A percentile compares a stretch with the other conserved stretches of the same genome.
Conservation (phyloP, 768 basidiomycete species). For the Mycena venus region DNA sequence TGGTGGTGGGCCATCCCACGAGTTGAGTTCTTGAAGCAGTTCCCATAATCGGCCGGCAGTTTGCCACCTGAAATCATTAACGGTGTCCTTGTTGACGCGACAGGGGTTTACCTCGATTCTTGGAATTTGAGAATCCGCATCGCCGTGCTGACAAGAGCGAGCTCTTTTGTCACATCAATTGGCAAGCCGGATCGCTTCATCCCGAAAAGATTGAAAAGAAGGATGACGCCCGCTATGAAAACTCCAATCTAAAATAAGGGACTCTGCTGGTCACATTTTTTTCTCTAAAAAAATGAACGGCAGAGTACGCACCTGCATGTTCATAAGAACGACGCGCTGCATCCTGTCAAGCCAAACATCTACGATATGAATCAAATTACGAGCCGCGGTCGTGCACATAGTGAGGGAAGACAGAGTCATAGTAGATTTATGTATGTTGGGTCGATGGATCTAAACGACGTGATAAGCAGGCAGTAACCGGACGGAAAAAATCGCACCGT, state of each 20-base stretch:
- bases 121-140: slow-evolving; percentile 43
- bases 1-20: slow-evolving; percentile 33
- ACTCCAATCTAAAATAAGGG: not conserved
- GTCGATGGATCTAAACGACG: slow-evolving; percentile 59
- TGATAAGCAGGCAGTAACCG: slow-evolving; percentile 46
- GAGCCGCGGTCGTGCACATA: slow-evolving; percentile 66
- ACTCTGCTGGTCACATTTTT: too few relatives aligned
- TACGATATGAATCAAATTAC: slow-evolving; percentile 59
- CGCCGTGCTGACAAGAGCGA: slow-evolving; percentile 56
- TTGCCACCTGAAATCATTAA: slow-evolving; percentile 20
- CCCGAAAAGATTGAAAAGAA: slow-evolving; percentile 59
- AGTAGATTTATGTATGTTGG: slow-evolving; percentile 54
- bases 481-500: slow-evolving; percentile 52
- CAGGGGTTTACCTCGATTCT: slow-evolving; percentile 18
- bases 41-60: slow-evolving; percentile 30
- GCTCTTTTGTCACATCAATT: slow-evolving; percentile 48
- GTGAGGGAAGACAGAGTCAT: slow-evolving; percentile 59
- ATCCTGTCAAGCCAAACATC: slow-evolving; percentile 39
- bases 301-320: slow-evolving; percentile 21
- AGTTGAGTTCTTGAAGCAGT: slow-evolving; percentile 25
- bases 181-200: slow-evolving; percentile 46
- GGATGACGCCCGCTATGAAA: slow-evolving; percentile 51
- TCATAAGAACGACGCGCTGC: slow-evolving; percentile 18
- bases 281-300: not conserved
- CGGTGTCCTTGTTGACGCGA: not conserved